Conservation (phyloP, 176 grass and related monocot genomes). For the Pontederia paniculata region DNA sequence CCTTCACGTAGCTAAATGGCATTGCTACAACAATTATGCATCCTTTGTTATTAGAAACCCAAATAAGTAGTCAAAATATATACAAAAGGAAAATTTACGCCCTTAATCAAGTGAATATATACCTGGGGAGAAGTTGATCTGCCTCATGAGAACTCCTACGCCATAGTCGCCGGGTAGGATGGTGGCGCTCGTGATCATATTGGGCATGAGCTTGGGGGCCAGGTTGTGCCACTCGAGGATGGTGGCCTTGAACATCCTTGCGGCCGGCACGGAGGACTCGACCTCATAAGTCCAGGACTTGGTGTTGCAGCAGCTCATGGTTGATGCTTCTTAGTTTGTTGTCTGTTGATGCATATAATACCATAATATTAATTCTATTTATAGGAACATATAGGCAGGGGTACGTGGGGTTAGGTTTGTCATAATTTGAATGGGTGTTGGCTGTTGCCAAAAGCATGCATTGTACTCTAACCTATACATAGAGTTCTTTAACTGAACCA, state of each 20-base stretch:
- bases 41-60: background rate
- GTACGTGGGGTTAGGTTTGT: too few species aligned
- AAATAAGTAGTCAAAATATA: too few species aligned
- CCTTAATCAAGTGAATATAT: background rate
- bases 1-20: conserved; percentile 44
- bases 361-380: too few species aligned
- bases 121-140: conserved; percentile 78
- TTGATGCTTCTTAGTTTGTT: too few species aligned
- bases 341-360: too few species aligned
- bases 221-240: conserved; percentile 72
- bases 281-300: conserved; percentile 39
- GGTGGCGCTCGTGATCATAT: conserved; percentile 41
- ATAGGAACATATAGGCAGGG: too few species aligned
- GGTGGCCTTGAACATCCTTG: conserved; percentile 60
- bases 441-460: too few species aligned
- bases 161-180: conserved; percentile 29
- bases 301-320: too few species aligned
- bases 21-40: conserved; percentile 15
- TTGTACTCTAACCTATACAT: too few species aligned
- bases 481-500: too few species aligned
- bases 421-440: too few species aligned
- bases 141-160: conserved; percentile 51
- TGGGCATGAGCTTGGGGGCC: conserved; percentile 39
- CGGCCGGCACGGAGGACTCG: conserved; percentile 26
- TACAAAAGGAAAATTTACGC: too few species aligned